Evolutionary conservation across 768 basidiomycete species (phyloP).

Genomic region (Leccinum imitatum): DNA sequence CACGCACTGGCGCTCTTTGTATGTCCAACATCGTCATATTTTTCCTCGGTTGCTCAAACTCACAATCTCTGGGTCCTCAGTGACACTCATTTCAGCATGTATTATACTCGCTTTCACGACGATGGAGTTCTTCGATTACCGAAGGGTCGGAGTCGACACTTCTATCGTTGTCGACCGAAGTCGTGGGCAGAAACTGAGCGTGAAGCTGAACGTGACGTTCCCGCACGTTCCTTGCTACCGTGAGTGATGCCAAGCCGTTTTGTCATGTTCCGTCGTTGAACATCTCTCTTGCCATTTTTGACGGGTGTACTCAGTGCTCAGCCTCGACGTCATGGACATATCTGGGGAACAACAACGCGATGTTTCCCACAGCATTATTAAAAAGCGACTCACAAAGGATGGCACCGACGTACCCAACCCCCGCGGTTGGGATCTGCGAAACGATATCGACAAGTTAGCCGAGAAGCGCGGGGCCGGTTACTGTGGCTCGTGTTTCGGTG

Average conservation of each 20-base stretch:
- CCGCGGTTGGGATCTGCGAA: conserved; percentile 64
- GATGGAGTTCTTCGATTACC: conserved; percentile 96
- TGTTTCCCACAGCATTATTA: conserved; percentile 84
- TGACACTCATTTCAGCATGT: conserved; percentile 88
- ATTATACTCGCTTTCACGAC: conserved; percentile 90
- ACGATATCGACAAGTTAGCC: conserved; percentile 83
- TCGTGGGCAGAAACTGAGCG: conserved; percentile 91
- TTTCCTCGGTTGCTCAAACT: conserved; percentile 2
- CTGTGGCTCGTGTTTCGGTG: conserved; percentile 97
- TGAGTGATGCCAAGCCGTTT: conserved; percentile 44
- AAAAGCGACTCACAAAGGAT: conserved; percentile 66
- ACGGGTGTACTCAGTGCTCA: conserved; percentile 64
- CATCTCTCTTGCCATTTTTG: conserved; percentile 1
- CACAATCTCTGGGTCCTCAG: conserved; percentile 40
- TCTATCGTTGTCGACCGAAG: conserved; percentile 94
- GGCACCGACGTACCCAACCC: conserved; percentile 61
- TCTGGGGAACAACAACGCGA: conserved; percentile 94
- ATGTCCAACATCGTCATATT: conserved; percentile 31
- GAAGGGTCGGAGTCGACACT: conserved; percentile 81
- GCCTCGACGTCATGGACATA: conserved; percentile 97
- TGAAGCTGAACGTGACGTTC: conserved; percentile 91
- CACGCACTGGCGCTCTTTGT: conserved; percentile 90
- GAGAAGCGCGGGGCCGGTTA: conserved; percentile 59
- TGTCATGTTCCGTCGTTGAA: background rate
- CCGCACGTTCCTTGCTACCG: conserved; percentile 97